Evolutionary conservation across 78 protist genomes (phyloP), one percentile per base, ranked within the genome.

Genomic region (Dictyostelium brefeldianum): DNA sequence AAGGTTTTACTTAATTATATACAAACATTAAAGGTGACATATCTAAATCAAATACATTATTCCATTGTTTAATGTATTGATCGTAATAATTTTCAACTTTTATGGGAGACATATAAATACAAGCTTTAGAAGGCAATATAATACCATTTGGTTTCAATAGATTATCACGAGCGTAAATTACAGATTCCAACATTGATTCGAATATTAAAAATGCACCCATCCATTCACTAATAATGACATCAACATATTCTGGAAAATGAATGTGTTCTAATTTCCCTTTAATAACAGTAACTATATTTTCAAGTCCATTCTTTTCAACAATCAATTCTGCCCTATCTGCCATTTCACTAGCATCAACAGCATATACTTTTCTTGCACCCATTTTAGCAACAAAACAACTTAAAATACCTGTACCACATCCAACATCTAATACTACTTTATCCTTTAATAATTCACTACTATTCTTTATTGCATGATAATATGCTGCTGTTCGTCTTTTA

Each of bases 261-360:
- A 91, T 65, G 36, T 90, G 90, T 50, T 96, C 96, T 4, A 94
- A 18, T 57, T 94, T 83, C 29, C 93, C 94, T 25, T 89, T 67
- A 9, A 90, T 20, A 6, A 94, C 89, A 0, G 43, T 14, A 9
- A 96, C 56, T 17, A 70, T 81, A 36, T 78, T 95, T 10, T 53
- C 47, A 1, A 92, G 70, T 17, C 84, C 77, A 64, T 97, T 97
- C 53, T 65, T 25, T 14, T 53, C 51, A 17, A 87, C 98, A 7
- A 97, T 73, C 43, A 48, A 17, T 54, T 65, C 79, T 10, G 97
- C 87, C 46, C 78, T 31, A 47, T 48, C 46, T 29, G 97, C 97
- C 96, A 97, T 92, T 69, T 95, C 94, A 56, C 87, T 62, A 29
- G 97, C 98, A 53, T 97, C 98, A 3, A 97, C 95, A 27, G 98